Evolutionary conservation across 2,329 filamentous ascomycete species (phyloP), one percentile per base, ranked within the genome.

Genomic region (Neodidymelliopsis sp.): DNA sequence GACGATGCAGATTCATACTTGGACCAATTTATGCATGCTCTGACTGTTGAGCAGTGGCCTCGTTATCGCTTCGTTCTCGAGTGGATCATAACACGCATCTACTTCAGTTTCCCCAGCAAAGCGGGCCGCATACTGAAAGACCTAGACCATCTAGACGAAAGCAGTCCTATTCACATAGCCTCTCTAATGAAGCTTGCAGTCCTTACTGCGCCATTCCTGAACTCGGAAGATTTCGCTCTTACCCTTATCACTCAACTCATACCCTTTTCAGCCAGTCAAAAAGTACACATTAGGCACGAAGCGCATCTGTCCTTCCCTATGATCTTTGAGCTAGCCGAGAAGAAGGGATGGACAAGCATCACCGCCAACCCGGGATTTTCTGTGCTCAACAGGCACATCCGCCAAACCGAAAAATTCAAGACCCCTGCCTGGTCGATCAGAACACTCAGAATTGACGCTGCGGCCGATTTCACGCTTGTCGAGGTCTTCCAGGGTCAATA

Each of bases 251-350:
- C 72, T 16, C 68, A 74, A 36, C 69, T 80, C 12, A 70, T 76
- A 2, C 69, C 74, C 0, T 72, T 78, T 13, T 74, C 74, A 0
- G 72, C 77, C 4, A 80, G 77, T 24, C 75, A 77, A 4, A 82
- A 81, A 52, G 75, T 81, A 1, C 74, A 77, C 23, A 75, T 82
- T n/a, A 72, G 80, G 6, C 79, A 81, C 48, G 80, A 82, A 60
- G 78, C 79, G 2, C 79, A 79, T 43, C 80, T 74, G 72, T 75
- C 73, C 9, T 74, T 77, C 44, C 79, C 75, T 3, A 70, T 71
- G 4, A 55, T 80, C 1, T 77, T 75, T 54, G 70, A 75, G 12
- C 64, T 75, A 23, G 75, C 75, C 1, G 59, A 62, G 15, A 42
- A 55, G 4, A 68, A 66, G 24, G 53, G 60, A 1, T 79, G 75